These are phyloP conservation scores for Apium graveolens DNA, from an alignment of 129 eudicot species.

Conservation along the genomic window DNA sequence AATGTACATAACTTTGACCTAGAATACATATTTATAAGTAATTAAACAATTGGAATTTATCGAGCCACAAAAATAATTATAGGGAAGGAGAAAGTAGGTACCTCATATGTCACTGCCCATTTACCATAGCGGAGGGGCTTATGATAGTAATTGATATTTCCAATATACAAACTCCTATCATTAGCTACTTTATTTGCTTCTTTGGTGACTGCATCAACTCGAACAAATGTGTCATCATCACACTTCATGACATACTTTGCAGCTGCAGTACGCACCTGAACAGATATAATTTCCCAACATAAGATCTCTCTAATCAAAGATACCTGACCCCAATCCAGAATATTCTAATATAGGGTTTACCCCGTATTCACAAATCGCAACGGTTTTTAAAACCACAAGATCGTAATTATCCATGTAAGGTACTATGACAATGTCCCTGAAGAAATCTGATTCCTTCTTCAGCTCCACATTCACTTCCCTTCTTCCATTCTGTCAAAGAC, in stretches of 20 bases:
- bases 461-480: constrained; percentile 69
- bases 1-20: not conserved
- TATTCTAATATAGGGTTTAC: constrained; percentile 29
- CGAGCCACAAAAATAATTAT: not conserved
- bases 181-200: constrained; percentile 46
- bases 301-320: constrained; percentile 1
- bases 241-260: constrained; percentile 91
- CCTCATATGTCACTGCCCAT: constrained; percentile 88
- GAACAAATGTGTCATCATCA: constrained; percentile 92
- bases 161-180: constrained; percentile 59
- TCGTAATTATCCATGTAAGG: constrained; percentile 92
- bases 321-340: not conserved
- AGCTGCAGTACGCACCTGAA: constrained; percentile 60
- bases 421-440: constrained; percentile 78
- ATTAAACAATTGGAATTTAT: not conserved
- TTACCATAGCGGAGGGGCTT: constrained; percentile 74
- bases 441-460: constrained; percentile 85
- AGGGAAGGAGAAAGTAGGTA: constrained; percentile 6
- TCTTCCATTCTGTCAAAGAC: constrained; percentile 53
- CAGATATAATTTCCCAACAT: constrained; percentile 2
- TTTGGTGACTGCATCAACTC: constrained; percentile 49
- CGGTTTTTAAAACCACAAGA: constrained; percentile 86
- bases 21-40: not conserved
- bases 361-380: constrained; percentile 90
- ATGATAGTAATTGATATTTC: constrained; percentile 83